Conservation (phyloP, 306 rosid species). For the Rubus idaeus region DNA sequence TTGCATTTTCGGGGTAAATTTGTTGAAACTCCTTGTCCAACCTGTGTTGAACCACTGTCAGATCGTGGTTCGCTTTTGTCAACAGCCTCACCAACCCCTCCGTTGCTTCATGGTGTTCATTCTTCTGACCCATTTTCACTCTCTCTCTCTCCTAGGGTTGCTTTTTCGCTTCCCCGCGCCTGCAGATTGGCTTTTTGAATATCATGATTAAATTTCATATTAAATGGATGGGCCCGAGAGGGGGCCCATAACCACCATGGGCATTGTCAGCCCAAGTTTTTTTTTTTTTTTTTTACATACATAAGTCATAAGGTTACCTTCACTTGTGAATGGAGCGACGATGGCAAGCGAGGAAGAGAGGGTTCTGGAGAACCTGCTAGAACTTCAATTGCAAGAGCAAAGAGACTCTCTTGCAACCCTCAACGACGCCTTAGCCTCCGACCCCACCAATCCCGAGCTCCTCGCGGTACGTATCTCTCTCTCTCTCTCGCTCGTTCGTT, state of each 20-base stretch:
- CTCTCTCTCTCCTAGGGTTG: too few relatives aligned
- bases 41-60: conserved; percentile 47
- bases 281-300: too few relatives aligned
- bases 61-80: conserved; percentile 81
- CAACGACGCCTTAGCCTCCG: conserved; percentile 62
- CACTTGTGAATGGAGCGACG: neutral
- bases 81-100: conserved; percentile 66
- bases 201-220: too few relatives aligned
- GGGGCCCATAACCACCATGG: neutral
- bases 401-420: conserved; percentile 69
- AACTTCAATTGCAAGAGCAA: conserved; percentile 84
- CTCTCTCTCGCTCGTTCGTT: neutral
- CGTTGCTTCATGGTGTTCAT: conserved; percentile 56
- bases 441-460: conserved; percentile 71
- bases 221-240: neutral
- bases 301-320: neutral
- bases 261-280: neutral
- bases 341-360: conserved; percentile 91
- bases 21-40: conserved; percentile 84
- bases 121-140: conserved; percentile 39
- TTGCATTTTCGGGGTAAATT: conserved; percentile 73
- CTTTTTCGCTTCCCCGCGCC: too few relatives aligned
- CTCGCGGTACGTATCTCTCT: conserved; percentile 44
- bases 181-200: too few relatives aligned
- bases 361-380: conserved; percentile 78